These are phyloP conservation scores for Lipomyces spencermartinsiae DNA, from an alignment of 805 yeast species.

Conservation along the genomic window DNA sequence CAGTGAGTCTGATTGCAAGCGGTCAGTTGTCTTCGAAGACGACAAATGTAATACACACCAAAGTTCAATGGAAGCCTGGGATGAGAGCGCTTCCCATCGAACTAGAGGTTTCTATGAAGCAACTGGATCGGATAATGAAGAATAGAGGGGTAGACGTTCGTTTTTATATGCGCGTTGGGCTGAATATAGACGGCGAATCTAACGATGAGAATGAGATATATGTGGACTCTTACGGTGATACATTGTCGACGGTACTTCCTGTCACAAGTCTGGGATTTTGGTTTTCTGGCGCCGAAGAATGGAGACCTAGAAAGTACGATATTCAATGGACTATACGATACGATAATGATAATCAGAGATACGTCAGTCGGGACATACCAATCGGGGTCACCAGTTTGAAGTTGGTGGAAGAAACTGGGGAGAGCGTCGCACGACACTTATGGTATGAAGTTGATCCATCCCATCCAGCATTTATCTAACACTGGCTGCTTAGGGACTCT, in stretches of 20 bases:
- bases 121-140: not conserved
- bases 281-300: not conserved
- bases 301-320: not conserved
- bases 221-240: not conserved
- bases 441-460: slow-evolving; percentile 52
- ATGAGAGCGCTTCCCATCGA: slow-evolving; percentile 29
- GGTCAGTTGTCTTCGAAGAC: not conserved
- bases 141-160: not conserved
- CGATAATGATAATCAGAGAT: slow-evolving; percentile 4
- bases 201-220: slow-evolving; percentile 14
- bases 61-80: slow-evolving; percentile 19
- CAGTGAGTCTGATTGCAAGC: slow-evolving; percentile 4
- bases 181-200: not conserved
- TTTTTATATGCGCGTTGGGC: slow-evolving; percentile 4
- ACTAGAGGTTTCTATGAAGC: slow-evolving; percentile 10
- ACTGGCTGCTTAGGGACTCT: slow-evolving; percentile 28
- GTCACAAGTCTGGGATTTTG: slow-evolving; percentile 20
- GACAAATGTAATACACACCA: not conserved
- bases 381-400: slow-evolving; percentile 12
- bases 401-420: slow-evolving; percentile 50
- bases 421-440: slow-evolving; percentile 52
- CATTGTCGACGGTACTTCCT: not conserved
- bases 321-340: not conserved
- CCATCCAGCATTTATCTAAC: not conserved
- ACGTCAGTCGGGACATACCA: slow-evolving; percentile 16